Percentiles rank a stretch among this genome's conserved stretches.
phyloP scores from a whole-genome alignment of 129 eudicot genomes.

The Apium graveolens region DNA sequence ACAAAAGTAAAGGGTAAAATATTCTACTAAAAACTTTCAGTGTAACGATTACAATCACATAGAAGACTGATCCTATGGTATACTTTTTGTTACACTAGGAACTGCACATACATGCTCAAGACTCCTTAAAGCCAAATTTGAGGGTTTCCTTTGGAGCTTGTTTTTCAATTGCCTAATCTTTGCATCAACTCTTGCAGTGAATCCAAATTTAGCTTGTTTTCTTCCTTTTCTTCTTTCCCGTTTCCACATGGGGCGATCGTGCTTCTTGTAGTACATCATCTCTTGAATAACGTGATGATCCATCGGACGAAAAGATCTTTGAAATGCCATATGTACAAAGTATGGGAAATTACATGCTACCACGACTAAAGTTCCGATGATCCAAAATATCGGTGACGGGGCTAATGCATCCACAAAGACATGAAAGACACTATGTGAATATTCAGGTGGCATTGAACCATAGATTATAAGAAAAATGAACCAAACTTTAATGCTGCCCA shows the following conservation, averaged over 20 bases:
- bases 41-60: background rate
- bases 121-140: background rate
- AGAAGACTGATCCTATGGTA: background rate
- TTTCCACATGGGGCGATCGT: constrained; percentile 50
- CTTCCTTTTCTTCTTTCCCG: constrained; percentile 45
- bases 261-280: constrained; percentile 36
- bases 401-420: constrained; percentile 45
- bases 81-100: background rate
- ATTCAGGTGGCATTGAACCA: constrained; percentile 30
- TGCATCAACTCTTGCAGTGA: constrained; percentile 68
- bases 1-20: background rate
- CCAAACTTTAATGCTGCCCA: constrained; percentile 68
- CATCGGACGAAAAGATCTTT: constrained; percentile 45
- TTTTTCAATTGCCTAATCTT: constrained; percentile 39
- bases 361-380: constrained; percentile 35
- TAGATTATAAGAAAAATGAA: constrained; percentile 38
- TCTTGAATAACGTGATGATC: constrained; percentile 71
- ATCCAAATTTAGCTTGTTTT: constrained; percentile 44
- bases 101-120: background rate
- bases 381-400: constrained; percentile 42
- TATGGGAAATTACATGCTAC: constrained; percentile 45
- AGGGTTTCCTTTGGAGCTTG: constrained; percentile 33
- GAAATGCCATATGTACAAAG: constrained; percentile 31
- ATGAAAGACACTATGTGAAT: constrained; percentile 29
- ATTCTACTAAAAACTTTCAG: background rate